These are phyloP conservation scores for Taiwanofungus camphoratus DNA, from an alignment of 1,284 basidiomycete genomes.

Conservation along the genomic window DNA sequence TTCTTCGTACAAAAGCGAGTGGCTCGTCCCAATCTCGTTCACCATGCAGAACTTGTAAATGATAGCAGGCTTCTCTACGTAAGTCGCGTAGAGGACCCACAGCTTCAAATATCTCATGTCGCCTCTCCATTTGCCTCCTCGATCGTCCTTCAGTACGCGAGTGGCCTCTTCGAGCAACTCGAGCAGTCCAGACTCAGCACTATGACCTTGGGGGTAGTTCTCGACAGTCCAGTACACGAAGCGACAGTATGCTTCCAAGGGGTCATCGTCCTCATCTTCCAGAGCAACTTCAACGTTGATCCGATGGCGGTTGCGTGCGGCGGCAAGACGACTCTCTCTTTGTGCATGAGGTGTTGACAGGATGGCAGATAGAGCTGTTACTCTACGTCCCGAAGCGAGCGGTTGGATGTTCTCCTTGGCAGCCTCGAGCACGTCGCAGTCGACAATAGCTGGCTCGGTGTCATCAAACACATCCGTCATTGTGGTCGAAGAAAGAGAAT, in stretches of 20 bases:
- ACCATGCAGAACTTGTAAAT: constrained; percentile 84
- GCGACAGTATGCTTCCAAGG: constrained; percentile 53
- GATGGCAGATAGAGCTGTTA: constrained; percentile 65
- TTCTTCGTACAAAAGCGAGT: constrained; percentile 87
- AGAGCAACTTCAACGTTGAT: constrained; percentile 49
- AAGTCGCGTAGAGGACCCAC: constrained; percentile 87
- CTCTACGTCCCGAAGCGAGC: constrained; percentile 64
- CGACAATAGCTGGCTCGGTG: constrained; percentile 42
- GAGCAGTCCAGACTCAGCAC: constrained; percentile 71
- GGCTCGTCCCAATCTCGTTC: constrained; percentile 83
- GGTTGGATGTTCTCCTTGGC: constrained; percentile 82
- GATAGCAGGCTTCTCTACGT: constrained; percentile 67
- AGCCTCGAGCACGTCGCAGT: constrained; percentile 75
- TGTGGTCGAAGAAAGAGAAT: not conserved
- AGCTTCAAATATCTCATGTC: constrained; percentile 88
- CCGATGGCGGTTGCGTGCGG: constrained; percentile 53
- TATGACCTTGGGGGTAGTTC: constrained; percentile 59
- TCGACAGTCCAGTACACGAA: constrained; percentile 71
- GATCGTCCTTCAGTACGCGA: constrained; percentile 63
- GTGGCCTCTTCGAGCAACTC: constrained; percentile 82
- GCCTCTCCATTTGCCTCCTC: constrained; percentile 55
- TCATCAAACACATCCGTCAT: constrained; percentile 27
- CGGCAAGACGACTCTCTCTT: constrained; percentile 59
- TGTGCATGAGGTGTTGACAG: constrained; percentile 70
- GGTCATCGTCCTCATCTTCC: constrained; percentile 47